Evolutionary conservation across 2,329 filamentous ascomycete genomes (phyloP), one percentile per base, ranked within the genome.

Genomic region (Monilinia aucupariae): DNA sequence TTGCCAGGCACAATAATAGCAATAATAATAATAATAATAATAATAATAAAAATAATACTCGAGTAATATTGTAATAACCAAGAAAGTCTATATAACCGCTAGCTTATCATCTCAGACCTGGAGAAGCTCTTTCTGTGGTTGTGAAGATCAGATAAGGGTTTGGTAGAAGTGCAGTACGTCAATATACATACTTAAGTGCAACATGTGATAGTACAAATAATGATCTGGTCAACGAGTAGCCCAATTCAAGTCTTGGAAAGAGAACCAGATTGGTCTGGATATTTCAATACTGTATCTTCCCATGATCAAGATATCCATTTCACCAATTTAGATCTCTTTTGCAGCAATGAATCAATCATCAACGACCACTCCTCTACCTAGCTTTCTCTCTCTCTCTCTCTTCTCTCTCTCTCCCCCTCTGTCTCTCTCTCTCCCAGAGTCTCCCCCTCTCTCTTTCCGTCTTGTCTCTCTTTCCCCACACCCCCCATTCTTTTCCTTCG

Each of bases 101-200:
- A 39, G 37, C 37, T 39, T 15, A 39, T 39, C 5, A 39, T 39
- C 34, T 12, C 10, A 37, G 34, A 37, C 34, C 34, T 48, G 45
- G 45, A 48, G 45, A 48, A 15, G 4, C n/a, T 15, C 13, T 48
- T 12, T 54, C 22, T 2, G 7, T 37, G n/a, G n/a, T n/a, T 41
- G 12, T 54, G 51, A 37, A 54, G 51, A 54, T 54, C 51, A 34
- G 51, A 54, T 54, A 54, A 54, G 51, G 34, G 12, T 54, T 54
- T 41, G 34, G 51, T 1, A 7, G 37, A 54, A 34, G n/a, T n/a
- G n/a, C n/a, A n/a, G n/a, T 54, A 54, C 51, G 52, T 54, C 52
- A 54, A 55, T n/a, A 55, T 55, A 13, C 10, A 37, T 37, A 37
- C n/a, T n/a, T n/a, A n/a, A n/a, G n/a, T n/a, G n/a, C n/a, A n/a